A percentile compares a stretch with the other conserved stretches of the same genome.
Evolutionary conservation across 192 early-diverging fungal genomes (phyloP).

Genomic region (Gamsiella multidivaricata): DNA sequence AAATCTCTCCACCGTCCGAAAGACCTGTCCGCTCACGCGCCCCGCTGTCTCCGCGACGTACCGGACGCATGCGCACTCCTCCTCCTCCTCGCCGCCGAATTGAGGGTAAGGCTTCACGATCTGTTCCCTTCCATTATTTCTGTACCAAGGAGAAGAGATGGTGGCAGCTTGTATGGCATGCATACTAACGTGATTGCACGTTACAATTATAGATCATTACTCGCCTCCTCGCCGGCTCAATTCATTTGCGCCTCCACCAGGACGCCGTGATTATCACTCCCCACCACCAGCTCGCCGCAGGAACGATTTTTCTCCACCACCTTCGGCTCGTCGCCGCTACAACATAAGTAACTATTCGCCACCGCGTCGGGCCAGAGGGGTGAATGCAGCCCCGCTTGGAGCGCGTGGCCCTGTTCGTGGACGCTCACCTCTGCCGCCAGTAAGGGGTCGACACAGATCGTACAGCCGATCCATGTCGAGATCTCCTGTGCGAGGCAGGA

Average conservation of each 20-base stretch:
- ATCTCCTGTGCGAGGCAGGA: conserved; percentile 46
- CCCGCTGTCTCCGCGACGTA: conserved; percentile 24
- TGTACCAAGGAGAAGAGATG: background rate
- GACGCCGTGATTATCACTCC: conserved; percentile 25
- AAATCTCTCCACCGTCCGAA: background rate
- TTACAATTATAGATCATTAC: conserved; percentile 27
- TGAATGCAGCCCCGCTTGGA: conserved; percentile 41
- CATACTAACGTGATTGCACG: background rate
- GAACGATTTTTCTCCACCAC: conserved; percentile 36
- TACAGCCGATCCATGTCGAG: conserved; percentile 40
- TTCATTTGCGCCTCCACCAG: conserved; percentile 6
- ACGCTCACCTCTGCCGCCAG: conserved; percentile 33
- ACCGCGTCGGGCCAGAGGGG: conserved; percentile 22
- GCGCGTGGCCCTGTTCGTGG: conserved; percentile 21
- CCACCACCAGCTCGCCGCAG: conserved; percentile 39
- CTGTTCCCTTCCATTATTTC: background rate
- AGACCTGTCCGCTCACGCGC: conserved; percentile 12
- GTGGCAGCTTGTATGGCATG: no score
- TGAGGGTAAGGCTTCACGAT: conserved; percentile 16
- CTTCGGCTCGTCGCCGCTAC: conserved; percentile 1
- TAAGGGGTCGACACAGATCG: conserved; percentile 17
- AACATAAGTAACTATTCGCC: conserved; percentile 7
- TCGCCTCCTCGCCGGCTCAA: conserved; percentile 28
- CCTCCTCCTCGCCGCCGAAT: conserved; percentile 35
- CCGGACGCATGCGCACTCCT: conserved; percentile 14